These are phyloP conservation scores for Yamadazyma songkhlaensis DNA, from an alignment of 1,139 yeast genomes.

Conservation along the genomic window DNA sequence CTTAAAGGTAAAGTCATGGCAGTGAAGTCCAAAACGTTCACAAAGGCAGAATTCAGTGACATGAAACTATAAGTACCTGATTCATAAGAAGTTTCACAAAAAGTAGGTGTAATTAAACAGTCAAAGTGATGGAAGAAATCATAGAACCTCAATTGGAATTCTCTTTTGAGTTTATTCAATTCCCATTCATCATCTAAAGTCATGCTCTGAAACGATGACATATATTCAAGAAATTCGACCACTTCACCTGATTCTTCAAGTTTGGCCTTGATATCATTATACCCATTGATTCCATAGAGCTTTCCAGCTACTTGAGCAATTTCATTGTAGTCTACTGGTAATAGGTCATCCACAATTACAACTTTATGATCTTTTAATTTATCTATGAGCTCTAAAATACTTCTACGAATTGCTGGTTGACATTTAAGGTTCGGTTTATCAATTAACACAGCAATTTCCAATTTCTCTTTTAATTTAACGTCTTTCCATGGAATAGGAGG, in stretches of 20 bases:
- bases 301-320: conserved; percentile 44
- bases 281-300: conserved; percentile 53
- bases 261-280: conserved; percentile 34
- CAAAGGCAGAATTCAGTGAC: conserved; percentile 66
- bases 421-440: conserved; percentile 2
- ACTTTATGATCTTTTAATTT: conserved; percentile 8
- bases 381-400: conserved; percentile 2
- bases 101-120: conserved; percentile 60
- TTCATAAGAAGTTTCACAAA: conserved; percentile 62
- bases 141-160: conserved; percentile 46
- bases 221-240: conserved; percentile 24
- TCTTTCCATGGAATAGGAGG: conserved; percentile 16
- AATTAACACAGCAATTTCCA: conserved; percentile 9
- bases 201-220: conserved; percentile 47
- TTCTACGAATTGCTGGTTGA: conserved; percentile 9
- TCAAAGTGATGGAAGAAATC: conserved; percentile 52
- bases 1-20: conserved; percentile 48
- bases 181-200: conserved; percentile 41
- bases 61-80: conserved; percentile 49
- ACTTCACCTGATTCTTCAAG: conserved; percentile 58
- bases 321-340: conserved; percentile 43
- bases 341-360: conserved; percentile 24
- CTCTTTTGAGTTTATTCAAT: conserved; percentile 43
- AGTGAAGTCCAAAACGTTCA: conserved; percentile 58
- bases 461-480: conserved; percentile 2